A percentile compares a stretch with the other conserved stretches of the same genome.
Evolutionary conservation across 495 filamentous ascomycete species (phyloP).

Genomic region (Xylaria curta): DNA sequence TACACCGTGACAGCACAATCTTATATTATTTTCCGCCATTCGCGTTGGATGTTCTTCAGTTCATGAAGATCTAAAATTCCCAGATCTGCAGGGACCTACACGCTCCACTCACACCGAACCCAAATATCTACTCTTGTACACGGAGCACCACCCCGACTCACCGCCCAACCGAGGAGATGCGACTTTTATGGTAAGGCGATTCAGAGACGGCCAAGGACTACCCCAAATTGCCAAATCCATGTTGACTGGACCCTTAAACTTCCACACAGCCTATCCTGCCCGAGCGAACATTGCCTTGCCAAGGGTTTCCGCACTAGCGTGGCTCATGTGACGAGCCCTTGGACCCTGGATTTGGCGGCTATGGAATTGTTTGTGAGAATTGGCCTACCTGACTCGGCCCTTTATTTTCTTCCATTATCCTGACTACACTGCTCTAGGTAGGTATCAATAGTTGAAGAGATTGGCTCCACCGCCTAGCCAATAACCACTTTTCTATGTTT

Average conservation of each 20-base stretch:
- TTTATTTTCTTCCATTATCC: neutral
- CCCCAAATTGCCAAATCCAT: constrained; percentile 14
- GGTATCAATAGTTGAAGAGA: neutral
- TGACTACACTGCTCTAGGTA: neutral
- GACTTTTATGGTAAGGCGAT: neutral
- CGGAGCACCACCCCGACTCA: constrained; percentile 19
- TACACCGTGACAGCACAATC: neutral
- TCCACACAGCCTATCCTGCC: neutral
- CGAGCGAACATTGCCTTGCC: neutral
- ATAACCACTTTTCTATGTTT: neutral
- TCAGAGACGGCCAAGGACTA: neutral
- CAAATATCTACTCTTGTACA: neutral
- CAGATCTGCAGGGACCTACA: constrained; percentile 21
- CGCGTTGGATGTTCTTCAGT: neutral
- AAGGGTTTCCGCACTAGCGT: constrained; percentile 8
- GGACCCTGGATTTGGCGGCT: constrained; percentile 13
- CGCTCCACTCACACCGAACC: constrained; percentile 17
- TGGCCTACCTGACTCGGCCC: neutral
- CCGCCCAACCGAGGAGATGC: constrained; percentile 3
- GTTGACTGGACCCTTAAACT: constrained; percentile 5
- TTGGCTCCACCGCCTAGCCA: neutral
- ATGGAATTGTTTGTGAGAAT: neutral
- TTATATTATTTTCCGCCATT: neutral
- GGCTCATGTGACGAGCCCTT: constrained; percentile 13
- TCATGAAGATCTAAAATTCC: neutral